Percentiles rank a stretch among this genome's conserved stretches.
phyloP scores from a whole-genome alignment of 192 early-diverging fungal genomes.

The Dispira simplex region DNA sequence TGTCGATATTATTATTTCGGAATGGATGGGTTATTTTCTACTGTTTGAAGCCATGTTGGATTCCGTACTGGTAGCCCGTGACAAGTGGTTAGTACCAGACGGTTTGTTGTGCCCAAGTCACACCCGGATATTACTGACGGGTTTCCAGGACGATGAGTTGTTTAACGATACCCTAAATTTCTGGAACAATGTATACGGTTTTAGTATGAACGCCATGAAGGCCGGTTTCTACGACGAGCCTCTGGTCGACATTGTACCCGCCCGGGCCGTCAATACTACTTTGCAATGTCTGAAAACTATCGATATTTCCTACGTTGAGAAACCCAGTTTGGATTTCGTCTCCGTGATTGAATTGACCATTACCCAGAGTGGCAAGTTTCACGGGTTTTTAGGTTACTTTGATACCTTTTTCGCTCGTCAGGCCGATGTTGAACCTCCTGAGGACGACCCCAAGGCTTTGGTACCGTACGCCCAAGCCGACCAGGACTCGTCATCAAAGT shows the following conservation, averaged over 20 bases:
- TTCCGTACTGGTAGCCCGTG: constrained; percentile 68
- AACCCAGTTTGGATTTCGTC: constrained; percentile 58
- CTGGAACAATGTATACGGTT: constrained; percentile 93
- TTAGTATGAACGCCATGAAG: constrained; percentile 83
- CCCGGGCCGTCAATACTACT: constrained; percentile 48
- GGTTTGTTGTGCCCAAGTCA: constrained; percentile 51
- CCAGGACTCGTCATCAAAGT: neutral
- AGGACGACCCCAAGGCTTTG: constrained; percentile 18
- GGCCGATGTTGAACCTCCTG: constrained; percentile 8
- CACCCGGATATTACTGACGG: constrained; percentile 52
- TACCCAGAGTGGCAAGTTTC: constrained; percentile 42
- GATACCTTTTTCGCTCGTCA: constrained; percentile 72
- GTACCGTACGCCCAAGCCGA: constrained; percentile 9
- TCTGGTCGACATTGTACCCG: constrained; percentile 63
- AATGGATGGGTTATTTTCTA: constrained; percentile 92
- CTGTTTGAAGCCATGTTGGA: constrained; percentile 87
- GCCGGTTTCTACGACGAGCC: constrained; percentile 54
- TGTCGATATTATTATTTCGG: constrained; percentile 78
- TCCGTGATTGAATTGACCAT: constrained; percentile 50
- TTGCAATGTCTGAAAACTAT: constrained; percentile 50
- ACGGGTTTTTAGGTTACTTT: constrained; percentile 83
- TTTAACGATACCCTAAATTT: constrained; percentile 62
- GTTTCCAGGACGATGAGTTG: constrained; percentile 64
- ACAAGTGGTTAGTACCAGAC: constrained; percentile 50
- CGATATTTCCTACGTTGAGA: constrained; percentile 49